Percentiles rank a stretch among this genome's conserved stretches.
These are phyloP conservation scores for Syzygium oleosum DNA, from an alignment of 345 rosid genomes.

Conservation along the genomic window DNA sequence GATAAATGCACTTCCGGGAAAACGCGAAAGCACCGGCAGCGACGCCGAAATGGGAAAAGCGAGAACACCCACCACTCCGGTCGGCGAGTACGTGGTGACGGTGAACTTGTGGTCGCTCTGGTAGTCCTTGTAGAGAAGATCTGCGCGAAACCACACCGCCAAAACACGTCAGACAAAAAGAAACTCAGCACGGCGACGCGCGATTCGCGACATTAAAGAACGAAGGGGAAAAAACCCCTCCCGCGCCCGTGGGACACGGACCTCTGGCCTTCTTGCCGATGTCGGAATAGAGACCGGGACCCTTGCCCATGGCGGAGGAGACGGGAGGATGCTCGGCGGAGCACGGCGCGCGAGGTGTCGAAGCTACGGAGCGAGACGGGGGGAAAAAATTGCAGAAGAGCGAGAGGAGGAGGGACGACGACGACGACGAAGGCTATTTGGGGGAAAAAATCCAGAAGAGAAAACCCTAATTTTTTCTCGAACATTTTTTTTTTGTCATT, in stretches of 20 bases:
- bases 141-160: constrained; percentile 14
- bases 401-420: not conserved
- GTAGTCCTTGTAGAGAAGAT: constrained; percentile 89
- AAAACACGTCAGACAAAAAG: not conserved
- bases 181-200: not conserved
- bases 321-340: not conserved
- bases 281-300: constrained; percentile 92
- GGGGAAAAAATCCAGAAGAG: not conserved
- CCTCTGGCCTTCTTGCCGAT: constrained; percentile 97
- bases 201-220: not conserved
- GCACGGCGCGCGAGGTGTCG: not conserved
- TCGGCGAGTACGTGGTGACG: constrained; percentile 67
- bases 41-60: not conserved
- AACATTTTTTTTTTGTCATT: not conserved
- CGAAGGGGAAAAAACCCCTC: not conserved
- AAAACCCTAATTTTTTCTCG: not conserved
- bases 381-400: not conserved
- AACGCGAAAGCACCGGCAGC: not conserved
- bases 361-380: not conserved
- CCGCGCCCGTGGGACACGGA: not conserved
- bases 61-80: constrained; percentile 65
- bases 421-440: not conserved
- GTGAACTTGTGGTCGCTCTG: constrained; percentile 89
- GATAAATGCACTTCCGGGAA: not conserved
- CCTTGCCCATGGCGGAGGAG: constrained; percentile 56